Conservation (phyloP, 768 basidiomycete species). For the Boletus pseudo-olivaceus region DNA sequence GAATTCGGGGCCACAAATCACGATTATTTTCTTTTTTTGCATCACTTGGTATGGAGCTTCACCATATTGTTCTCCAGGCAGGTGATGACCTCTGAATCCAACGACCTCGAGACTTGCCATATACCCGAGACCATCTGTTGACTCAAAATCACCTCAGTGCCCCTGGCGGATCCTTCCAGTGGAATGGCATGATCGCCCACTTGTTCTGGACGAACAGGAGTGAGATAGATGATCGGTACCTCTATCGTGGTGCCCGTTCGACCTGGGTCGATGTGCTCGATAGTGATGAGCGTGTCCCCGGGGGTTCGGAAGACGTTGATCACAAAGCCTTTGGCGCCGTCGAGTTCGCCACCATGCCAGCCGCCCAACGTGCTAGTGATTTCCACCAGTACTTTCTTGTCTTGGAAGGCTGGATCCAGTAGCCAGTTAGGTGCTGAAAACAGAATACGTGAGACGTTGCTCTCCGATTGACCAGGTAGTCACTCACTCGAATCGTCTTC, state of each 20-base stretch:
- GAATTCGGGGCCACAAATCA: not conserved
- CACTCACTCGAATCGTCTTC: constrained; percentile 30
- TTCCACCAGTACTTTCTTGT: constrained; percentile 30
- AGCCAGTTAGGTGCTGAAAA: constrained; percentile 28
- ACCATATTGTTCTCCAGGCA: constrained; percentile 25
- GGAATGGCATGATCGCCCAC: constrained; percentile 49
- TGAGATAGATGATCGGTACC: constrained; percentile 40
- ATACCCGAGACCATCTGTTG: constrained; percentile 31
- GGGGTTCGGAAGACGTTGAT: constrained; percentile 23
- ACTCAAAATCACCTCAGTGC: constrained; percentile 43
- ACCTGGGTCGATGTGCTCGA: constrained; percentile 31
- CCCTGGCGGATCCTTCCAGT: constrained; percentile 42
- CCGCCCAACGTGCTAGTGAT: constrained; percentile 21
- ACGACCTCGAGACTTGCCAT: constrained; percentile 24
- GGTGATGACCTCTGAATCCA: constrained; percentile 3
- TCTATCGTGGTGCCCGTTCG: constrained; percentile 34
- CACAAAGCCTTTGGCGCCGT: constrained; percentile 30
- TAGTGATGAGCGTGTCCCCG: constrained; percentile 26
- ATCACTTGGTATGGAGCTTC: constrained; percentile 23
- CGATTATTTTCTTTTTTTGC: not conserved
- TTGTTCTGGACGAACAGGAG: constrained; percentile 36
- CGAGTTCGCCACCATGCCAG: constrained; percentile 30
- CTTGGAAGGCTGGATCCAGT: constrained; percentile 24
- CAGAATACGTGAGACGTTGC: constrained; percentile 18
- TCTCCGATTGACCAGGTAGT: not conserved